Percentiles rank a stretch among this genome's conserved stretches.
phyloP scores from a whole-genome alignment of 805 yeast species.

The Metschnikowia peoriensis region DNA sequence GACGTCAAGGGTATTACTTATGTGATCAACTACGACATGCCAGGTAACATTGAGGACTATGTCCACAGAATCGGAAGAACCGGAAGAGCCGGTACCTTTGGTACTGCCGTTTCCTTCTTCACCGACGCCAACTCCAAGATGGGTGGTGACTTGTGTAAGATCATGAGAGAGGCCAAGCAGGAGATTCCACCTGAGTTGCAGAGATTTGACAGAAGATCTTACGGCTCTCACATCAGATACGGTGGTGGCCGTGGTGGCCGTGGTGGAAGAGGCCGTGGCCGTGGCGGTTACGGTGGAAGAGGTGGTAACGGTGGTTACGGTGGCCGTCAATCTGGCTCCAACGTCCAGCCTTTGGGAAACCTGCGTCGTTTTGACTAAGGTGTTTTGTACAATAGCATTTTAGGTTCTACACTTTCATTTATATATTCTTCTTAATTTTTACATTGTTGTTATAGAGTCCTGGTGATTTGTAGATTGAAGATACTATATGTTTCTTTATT shows the following conservation, averaged over 20 bases:
- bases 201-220: constrained; percentile 62
- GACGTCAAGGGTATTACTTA: constrained; percentile 97
- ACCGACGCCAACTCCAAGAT: constrained; percentile 82
- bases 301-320: constrained; percentile 46
- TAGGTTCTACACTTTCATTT: neutral
- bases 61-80: constrained; percentile 99
- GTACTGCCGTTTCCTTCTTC: constrained; percentile 94
- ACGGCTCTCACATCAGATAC: constrained; percentile 56
- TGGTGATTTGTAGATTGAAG: neutral
- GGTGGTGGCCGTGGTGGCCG: constrained; percentile 57
- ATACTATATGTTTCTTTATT: no score
- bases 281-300: constrained; percentile 26
- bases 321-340: constrained; percentile 50
- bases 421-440: neutral
- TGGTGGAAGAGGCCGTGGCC: constrained; percentile 24
- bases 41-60: constrained; percentile 96
- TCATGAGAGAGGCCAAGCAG: constrained; percentile 95
- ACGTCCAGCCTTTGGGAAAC: constrained; percentile 49
- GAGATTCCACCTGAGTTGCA: constrained; percentile 75
- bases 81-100: constrained; percentile 96
- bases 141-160: constrained; percentile 86
- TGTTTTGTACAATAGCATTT: neutral
- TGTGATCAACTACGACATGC: constrained; percentile 96
- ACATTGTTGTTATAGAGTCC: neutral
- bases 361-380: constrained; percentile 38